Evolutionary conservation across 805 yeast species (phyloP).

Genomic region (Blastobotrys peoriensis): DNA sequence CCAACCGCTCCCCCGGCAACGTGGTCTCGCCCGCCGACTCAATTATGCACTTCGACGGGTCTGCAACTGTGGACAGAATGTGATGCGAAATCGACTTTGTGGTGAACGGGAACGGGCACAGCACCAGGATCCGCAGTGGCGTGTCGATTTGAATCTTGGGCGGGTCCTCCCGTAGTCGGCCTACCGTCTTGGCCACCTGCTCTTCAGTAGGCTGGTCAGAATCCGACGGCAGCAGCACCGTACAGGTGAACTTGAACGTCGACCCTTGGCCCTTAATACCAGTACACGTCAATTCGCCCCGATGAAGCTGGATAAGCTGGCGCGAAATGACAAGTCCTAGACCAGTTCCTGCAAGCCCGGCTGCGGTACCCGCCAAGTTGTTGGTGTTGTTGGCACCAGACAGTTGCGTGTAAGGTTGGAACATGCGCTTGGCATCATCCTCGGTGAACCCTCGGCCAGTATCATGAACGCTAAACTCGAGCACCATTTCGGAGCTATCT

Average conservation of each 20-base stretch:
- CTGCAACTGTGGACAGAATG: slow-evolving; percentile 22
- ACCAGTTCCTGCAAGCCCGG: slow-evolving; percentile 26
- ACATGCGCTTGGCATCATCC: slow-evolving; percentile 27
- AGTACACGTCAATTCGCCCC: slow-evolving; percentile 26
- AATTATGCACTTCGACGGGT: slow-evolving; percentile 18
- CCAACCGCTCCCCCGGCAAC: slow-evolving; percentile 1
- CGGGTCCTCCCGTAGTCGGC: slow-evolving; percentile 2
- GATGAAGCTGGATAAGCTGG: slow-evolving; percentile 31
- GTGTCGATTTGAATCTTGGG: slow-evolving; percentile 2
- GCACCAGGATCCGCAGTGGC: slow-evolving; percentile 18
- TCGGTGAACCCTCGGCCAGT: slow-evolving; percentile 32
- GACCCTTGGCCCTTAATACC: slow-evolving; percentile 29
- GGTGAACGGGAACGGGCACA: slow-evolving; percentile 26
- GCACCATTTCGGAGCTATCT: slow-evolving; percentile 12
- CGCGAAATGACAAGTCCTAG: slow-evolving; percentile 31
- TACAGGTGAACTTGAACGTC: slow-evolving; percentile 26
- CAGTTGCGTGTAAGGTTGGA: slow-evolving; percentile 32
- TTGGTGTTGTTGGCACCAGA: slow-evolving; percentile 15
- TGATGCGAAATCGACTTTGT: slow-evolving; percentile 26
- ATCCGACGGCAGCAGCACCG: slow-evolving; percentile 24
- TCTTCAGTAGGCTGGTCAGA: slow-evolving; percentile 20
- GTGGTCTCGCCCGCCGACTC: slow-evolving; percentile 8
- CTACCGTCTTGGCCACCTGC: slow-evolving; percentile 11
- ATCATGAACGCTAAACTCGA: slow-evolving; percentile 29
- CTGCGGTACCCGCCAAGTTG: not conserved